Conservation (phyloP, 306 rosid genomes). For the Gastrolobium bilobum region DNA sequence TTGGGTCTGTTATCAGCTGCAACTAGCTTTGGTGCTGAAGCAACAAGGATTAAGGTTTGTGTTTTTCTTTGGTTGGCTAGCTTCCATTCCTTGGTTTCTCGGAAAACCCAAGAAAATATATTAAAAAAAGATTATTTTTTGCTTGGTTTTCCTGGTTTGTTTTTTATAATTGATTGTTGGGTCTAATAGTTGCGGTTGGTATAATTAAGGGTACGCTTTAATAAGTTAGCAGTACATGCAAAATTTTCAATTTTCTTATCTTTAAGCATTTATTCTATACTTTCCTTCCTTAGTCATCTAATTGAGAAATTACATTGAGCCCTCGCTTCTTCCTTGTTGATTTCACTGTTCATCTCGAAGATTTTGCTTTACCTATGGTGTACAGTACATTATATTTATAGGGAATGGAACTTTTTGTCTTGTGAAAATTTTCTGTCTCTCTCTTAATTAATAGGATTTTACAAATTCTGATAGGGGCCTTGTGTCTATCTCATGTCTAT, state of each 20-base stretch:
- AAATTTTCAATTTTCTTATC: not conserved
- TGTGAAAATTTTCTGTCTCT: too few species aligned
- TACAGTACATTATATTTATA: not conserved
- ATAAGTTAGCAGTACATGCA: not conserved
- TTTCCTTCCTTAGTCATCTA: not conserved
- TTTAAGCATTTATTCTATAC: not conserved
- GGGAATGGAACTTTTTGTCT: too few species aligned
- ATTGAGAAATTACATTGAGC: not conserved
- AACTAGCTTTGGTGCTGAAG: constrained; percentile 86
- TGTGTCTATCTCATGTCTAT: too few species aligned
- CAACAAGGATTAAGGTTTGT: constrained; percentile 80
- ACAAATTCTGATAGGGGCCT: too few species aligned
- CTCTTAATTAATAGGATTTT: too few species aligned
- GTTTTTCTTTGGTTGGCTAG: constrained; percentile 13
- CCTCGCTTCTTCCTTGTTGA: constrained; percentile 5
- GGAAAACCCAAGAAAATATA: not conserved
- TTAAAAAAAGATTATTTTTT: constrained; percentile 18
- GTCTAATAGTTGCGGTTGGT: constrained; percentile 1
- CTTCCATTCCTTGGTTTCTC: constrained; percentile 8
- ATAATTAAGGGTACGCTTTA: constrained; percentile 28
- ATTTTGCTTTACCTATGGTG: constrained; percentile 22
- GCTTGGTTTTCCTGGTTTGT: not conserved
- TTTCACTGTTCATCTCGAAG: constrained; percentile 27
- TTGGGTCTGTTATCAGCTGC: constrained; percentile 80
- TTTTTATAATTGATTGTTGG: not conserved